Conservation (phyloP, 1,284 basidiomycete genomes). For the Melampsora larici-populina region DNA sequence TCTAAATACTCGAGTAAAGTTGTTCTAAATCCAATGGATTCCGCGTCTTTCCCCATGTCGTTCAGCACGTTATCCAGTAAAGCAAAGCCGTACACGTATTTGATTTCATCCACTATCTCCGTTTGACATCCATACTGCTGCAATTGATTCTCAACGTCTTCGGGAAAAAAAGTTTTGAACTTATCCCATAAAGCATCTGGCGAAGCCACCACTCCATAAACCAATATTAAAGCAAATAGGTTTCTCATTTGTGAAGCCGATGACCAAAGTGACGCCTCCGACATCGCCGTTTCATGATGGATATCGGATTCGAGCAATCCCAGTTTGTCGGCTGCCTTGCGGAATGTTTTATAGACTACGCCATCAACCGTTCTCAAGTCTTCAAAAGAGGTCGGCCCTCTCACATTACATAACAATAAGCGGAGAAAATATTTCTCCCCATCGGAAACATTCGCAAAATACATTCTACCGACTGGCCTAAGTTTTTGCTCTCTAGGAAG, state of each 20-base stretch:
- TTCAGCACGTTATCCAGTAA: too few relatives aligned
- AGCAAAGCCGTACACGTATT: too few relatives aligned
- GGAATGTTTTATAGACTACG: too few relatives aligned
- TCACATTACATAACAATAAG: background rate
- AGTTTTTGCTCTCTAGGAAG: background rate
- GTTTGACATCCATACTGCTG: background rate
- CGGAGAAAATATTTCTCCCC: conserved; percentile 1
- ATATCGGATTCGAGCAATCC: background rate
- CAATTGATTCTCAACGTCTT: too few relatives aligned
- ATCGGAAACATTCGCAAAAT: background rate
- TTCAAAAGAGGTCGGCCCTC: background rate
- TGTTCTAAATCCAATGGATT: too few relatives aligned
- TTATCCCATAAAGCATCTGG: background rate
- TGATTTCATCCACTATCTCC: background rate
- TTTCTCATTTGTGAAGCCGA: background rate
- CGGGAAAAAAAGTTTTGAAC: too few relatives aligned
- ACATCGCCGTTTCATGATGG: background rate
- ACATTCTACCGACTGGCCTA: background rate
- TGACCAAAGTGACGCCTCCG: background rate
- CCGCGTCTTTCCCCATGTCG: too few relatives aligned
- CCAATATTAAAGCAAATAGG: background rate
- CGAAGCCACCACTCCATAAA: background rate
- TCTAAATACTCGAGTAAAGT: too few relatives aligned
- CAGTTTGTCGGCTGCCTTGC: background rate
- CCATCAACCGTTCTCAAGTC: background rate